Evolutionary conservation across 192 early-diverging fungal genomes (phyloP).

Genomic region (Podila clonocystis): DNA sequence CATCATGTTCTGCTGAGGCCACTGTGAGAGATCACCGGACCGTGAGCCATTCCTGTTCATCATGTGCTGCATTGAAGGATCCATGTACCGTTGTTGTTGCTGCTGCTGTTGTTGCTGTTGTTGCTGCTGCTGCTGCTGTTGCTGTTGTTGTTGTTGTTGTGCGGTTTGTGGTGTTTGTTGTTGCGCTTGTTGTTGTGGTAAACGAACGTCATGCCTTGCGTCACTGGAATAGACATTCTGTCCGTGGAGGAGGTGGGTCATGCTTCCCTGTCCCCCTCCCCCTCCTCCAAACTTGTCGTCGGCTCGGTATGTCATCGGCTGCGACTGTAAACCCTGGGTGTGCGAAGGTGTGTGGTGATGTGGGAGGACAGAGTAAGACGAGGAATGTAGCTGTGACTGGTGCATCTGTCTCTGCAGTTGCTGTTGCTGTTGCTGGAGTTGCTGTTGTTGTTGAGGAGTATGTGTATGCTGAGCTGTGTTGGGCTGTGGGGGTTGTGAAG

Average conservation of each 20-base stretch:
- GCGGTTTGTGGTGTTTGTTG: constrained; percentile 18
- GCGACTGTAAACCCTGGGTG: constrained; percentile 13
- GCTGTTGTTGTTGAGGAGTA: constrained; percentile 4
- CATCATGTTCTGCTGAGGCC: neutral
- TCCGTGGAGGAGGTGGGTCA: neutral
- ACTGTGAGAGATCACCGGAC: constrained; percentile 24
- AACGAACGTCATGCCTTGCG: constrained; percentile 11
- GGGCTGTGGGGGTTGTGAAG: constrained; percentile 4
- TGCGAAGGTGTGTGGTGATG: constrained; percentile 5
- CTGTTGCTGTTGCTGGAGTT: constrained; percentile 9
- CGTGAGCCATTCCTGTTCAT: constrained; percentile 20
- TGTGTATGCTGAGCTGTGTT: constrained; percentile 1
- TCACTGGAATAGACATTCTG: constrained; percentile 8
- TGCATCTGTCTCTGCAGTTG: constrained; percentile 14
- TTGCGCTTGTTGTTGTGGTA: constrained; percentile 8
- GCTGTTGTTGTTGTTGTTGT: constrained; percentile 24
- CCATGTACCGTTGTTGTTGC: constrained; percentile 26
- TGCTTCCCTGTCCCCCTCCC: neutral
- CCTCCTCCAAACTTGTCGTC: constrained; percentile 1
- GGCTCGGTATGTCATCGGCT: constrained; percentile 3
- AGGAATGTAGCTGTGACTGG: constrained; percentile 5
- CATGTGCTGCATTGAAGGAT: constrained; percentile 10
- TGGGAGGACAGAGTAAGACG: constrained; percentile 8
- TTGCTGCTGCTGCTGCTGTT: neutral
- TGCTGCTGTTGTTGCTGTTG: constrained; percentile 33